Conservation (phyloP, 352 stramenopile genomes). For the Phytopythium oedochilum region DNA sequence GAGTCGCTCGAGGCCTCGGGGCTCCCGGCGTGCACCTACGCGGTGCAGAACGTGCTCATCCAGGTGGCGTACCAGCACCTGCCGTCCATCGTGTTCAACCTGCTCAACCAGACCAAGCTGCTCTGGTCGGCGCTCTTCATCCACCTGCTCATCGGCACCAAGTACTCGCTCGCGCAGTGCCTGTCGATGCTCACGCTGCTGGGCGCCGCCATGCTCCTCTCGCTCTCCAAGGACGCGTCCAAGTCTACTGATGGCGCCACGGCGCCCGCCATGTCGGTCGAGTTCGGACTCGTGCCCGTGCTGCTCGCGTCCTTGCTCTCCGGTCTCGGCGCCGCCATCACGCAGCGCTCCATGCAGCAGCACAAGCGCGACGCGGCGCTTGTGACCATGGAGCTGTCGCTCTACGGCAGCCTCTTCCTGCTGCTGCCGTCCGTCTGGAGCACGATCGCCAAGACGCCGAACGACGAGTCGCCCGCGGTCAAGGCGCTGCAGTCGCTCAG, state of each 20-base stretch:
- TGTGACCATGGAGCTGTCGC: constrained; percentile 78
- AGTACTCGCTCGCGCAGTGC: constrained; percentile 65
- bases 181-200: constrained; percentile 72
- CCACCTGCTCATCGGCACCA: constrained; percentile 66
- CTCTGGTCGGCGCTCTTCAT: constrained; percentile 81
- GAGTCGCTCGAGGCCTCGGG: constrained; percentile 65
- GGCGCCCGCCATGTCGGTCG: constrained; percentile 29
- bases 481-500: constrained; percentile 17
- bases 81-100: constrained; percentile 80
- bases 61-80: constrained; percentile 80
- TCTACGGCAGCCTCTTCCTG: constrained; percentile 77
- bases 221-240: constrained; percentile 44
- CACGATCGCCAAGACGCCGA: constrained; percentile 28
- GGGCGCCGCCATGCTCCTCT: constrained; percentile 59
- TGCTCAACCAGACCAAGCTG: constrained; percentile 88
- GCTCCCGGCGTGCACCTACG: constrained; percentile 78
- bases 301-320: constrained; percentile 71
- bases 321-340: constrained; percentile 68
- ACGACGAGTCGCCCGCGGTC: constrained; percentile 21
- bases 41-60: constrained; percentile 86
- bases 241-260: neutral
- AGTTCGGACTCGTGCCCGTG: constrained; percentile 65
- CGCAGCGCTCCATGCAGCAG: constrained; percentile 75
- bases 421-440: constrained; percentile 41
- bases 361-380: constrained; percentile 61